These are phyloP conservation scores for Mycena albidolilacea DNA, from an alignment of 768 basidiomycete species.

Conservation along the genomic window DNA sequence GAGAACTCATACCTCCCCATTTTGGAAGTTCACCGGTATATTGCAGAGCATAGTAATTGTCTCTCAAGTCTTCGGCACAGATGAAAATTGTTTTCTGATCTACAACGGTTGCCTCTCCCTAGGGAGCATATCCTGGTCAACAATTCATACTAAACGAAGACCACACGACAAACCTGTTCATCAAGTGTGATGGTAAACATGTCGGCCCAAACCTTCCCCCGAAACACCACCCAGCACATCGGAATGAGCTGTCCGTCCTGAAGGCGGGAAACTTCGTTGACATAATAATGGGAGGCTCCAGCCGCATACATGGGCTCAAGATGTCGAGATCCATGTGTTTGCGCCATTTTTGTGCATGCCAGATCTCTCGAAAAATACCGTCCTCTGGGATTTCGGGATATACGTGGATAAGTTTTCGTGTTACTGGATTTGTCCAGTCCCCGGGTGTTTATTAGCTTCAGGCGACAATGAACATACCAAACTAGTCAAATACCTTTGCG, in stretches of 20 bases:
- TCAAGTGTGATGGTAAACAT: not conserved
- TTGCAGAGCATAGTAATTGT: not conserved
- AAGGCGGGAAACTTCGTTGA: not conserved
- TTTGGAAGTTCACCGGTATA: not conserved
- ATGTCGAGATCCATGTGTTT: conserved; percentile 8
- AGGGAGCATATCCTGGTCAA: not conserved
- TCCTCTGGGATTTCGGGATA: conserved; percentile 22
- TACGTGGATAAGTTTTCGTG: not conserved
- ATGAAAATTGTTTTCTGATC: not conserved
- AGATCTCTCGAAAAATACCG: conserved; percentile 8
- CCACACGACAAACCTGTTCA: not conserved
- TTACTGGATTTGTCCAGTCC: conserved; percentile 16
- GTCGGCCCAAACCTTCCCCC: not conserved
- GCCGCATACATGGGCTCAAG: conserved; percentile 2
- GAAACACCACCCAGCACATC: not conserved
- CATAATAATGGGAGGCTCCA: not conserved
- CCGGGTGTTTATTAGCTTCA: not conserved
- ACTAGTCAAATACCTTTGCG: not conserved
- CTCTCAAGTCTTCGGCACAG: not conserved
- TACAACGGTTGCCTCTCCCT: not conserved
- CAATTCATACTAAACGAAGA: not conserved
- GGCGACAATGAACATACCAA: not conserved
- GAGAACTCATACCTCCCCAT: not conserved
- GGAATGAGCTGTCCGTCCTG: not conserved
- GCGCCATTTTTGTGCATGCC: conserved; percentile 4